Evolutionary conservation across 108 stramenopile genomes (phyloP), one percentile per base, ranked within the genome.

Genomic region (Poteriospumella lacustris): DNA sequence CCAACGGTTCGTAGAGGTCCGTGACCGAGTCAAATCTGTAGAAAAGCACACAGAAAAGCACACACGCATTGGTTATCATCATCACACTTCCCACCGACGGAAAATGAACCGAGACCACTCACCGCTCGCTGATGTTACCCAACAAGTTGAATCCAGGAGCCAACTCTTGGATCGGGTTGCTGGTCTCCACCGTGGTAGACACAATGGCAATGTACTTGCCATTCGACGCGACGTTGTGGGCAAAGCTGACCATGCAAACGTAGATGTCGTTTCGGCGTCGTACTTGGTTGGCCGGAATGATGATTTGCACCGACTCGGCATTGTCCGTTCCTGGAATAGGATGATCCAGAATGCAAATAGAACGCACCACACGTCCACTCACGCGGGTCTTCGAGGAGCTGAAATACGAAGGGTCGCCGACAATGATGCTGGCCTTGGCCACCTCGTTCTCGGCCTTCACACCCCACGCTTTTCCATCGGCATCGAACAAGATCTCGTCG

Each of bases 391-490:
- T 83, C 78, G 28, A 90, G 89, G 80, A 34, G 31, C 24, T 3
- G 60, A 97, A 96, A 86, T 96, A 99, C 58, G 94, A 93, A 2
- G 98, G 95, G 84, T 97, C 96, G 33, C 96, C 96, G 78, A 99
- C 91, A 69, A 99, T 86, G 88, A 96, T 91, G 56, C 83, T 81
- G n/a, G 96, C 98, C 84, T 93, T 92, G 44, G 98, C 98, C 90
- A 96, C 64, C 34, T 73, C 64, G 73, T 91, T 90, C 59, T 90
- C 92, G 75, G 87, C 89, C 82, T 89, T 91, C 59, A 97, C 88
- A 58, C 96, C 96, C 80, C 82, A 89, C 12, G 94, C 95, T 75
- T 91, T 83, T 28, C 96, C 96, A 36, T 87, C 84, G 31, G 85
- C 89, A 68, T 91, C 89, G 80, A 90, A 91, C 44, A 95, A 60